Percentiles rank a stretch among this genome's conserved stretches.
phyloP scores from a whole-genome alignment of 1,284 basidiomycete species.

The Anthracocystis walkeri region DNA sequence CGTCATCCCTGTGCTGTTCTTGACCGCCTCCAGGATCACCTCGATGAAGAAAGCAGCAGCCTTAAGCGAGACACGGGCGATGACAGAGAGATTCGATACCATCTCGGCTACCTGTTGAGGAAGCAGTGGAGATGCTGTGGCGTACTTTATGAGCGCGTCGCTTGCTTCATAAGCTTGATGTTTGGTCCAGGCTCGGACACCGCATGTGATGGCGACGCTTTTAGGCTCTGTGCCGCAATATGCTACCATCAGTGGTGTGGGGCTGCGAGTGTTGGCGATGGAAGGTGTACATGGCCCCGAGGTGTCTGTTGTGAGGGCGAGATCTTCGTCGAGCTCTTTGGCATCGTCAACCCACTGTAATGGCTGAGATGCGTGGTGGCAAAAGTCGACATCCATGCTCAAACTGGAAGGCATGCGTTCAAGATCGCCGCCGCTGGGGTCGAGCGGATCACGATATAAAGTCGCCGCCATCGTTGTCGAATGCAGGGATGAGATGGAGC shows the following conservation, averaged over 20 bases:
- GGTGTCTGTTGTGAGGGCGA: conserved; percentile 26
- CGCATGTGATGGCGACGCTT: conserved; percentile 36
- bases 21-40: conserved; percentile 57
- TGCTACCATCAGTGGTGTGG: conserved; percentile 29
- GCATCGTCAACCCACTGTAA: conserved; percentile 39
- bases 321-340: conserved; percentile 23
- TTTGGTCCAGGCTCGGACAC: conserved; percentile 48
- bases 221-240: conserved; percentile 35
- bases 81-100: conserved; percentile 53
- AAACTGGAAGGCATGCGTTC: conserved; percentile 30
- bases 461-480: conserved; percentile 9
- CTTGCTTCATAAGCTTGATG: conserved; percentile 49
- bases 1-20: conserved; percentile 51
- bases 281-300: conserved; percentile 25
- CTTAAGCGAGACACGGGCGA: conserved; percentile 60
- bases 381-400: conserved; percentile 30
- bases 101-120: conserved; percentile 59
- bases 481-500: background rate
- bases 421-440: conserved; percentile 24
- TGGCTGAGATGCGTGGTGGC: conserved; percentile 27
- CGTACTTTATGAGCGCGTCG: conserved; percentile 55
- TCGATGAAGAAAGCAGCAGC: conserved; percentile 65
- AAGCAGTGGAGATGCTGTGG: conserved; percentile 52
- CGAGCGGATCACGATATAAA: conserved; percentile 2
- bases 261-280: conserved; percentile 11